Base-by-base conservation (phyloP, 768 basidiomycete genomes). In the Hericium rajendrae region DNA sequence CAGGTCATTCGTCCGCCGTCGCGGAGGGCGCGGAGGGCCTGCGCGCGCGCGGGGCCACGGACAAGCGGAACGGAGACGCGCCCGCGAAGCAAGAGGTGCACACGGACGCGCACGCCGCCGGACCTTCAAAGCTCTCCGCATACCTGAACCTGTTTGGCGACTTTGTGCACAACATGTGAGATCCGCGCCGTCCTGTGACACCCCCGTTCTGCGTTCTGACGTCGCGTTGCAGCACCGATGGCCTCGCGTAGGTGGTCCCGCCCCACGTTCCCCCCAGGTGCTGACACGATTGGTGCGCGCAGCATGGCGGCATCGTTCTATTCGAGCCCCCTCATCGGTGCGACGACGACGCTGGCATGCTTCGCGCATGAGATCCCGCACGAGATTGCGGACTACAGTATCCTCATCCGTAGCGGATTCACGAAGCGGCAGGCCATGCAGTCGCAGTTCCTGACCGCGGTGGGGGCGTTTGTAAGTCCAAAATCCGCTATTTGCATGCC, bases 231-330 rank as follows among this genome's bases (percentile, higher is more conserved):
- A 91, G 89, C 64, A 94, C 92, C n/a, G 93, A 95, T 74, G 93
- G 93, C 50, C 79, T 95, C 52, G 88, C 88, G 86, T 90, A 73
- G 66, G 85, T 82, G 48, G 32, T 52, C n/a, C 38, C 54, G 38
- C 48, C 53, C 13, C 37, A 43, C 39, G 18, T 51, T 51, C 61
- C 61, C 51, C 54, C 59, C 20, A 24, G 26, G 49, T 37, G 43
- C 43, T 32, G 22, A 52, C 58, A 61, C 61, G 56, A 60, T 56
- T 59, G 54, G 55, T 41, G 59, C 38, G 51, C 38, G 56, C 62
- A 92, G 91, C 37, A 93, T 95, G 89, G 88, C 91, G 15, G 92
- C 93, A 54, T 92, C 91, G n/a, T 95, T 94, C 76, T 94, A 94
- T 69, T 91, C 91, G n/a, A 91, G 89, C 38, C 93, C 93, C 3